Evolutionary conservation across 495 filamentous ascomycete species (phyloP), one percentile per base, ranked within the genome.

Genomic region (Aspergillus coremiiformis): DNA sequence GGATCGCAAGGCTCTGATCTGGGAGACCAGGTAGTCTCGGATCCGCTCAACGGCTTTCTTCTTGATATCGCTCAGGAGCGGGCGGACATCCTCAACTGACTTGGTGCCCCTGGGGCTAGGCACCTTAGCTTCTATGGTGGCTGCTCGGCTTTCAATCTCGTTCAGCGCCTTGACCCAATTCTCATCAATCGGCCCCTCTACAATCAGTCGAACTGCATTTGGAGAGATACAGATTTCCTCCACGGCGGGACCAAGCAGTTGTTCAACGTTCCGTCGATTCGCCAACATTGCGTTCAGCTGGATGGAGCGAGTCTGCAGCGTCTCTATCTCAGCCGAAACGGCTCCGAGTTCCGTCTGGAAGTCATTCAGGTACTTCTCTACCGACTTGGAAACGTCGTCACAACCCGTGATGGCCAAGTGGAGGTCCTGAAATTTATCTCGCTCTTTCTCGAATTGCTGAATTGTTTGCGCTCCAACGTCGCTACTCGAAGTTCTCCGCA

Each of bases 261-360:
- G 90, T 67, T 98, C 93, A 7, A 96, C 90, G 17, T 84, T 79
- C 58, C 86, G 90, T 20, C 93, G 76, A 59, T 97, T 97, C 60
- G 92, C 86, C 27, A 97, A 70, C 66, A 89, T 83, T n/a, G 84
- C 80, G 57, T 91, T 96, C 54, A 98, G 66, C 27, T 85, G 80
- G 5, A 83, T 81, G 2, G 93, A 97, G 15, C 90, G 83, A 27
- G 84, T 81, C 66, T 98, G 93, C 15, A 98, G 73, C 12, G 81
- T 89, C 69, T 98, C 94, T 23, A 98, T 98, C 62, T 98, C 93
- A 3, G 88, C 83, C 8, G 93, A 96, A 5, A 98, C 94, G 1
- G 81, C 79, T 3, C 89, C 90, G 12, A 98, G 77, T 65, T 98
- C 93, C 44, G 85, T 86, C 68, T 91, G 90, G 60, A 98, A 98